These are phyloP conservation scores for Musa troglodytarum DNA, from an alignment of 176 grass and related monocot species.

Conservation along the genomic window DNA sequence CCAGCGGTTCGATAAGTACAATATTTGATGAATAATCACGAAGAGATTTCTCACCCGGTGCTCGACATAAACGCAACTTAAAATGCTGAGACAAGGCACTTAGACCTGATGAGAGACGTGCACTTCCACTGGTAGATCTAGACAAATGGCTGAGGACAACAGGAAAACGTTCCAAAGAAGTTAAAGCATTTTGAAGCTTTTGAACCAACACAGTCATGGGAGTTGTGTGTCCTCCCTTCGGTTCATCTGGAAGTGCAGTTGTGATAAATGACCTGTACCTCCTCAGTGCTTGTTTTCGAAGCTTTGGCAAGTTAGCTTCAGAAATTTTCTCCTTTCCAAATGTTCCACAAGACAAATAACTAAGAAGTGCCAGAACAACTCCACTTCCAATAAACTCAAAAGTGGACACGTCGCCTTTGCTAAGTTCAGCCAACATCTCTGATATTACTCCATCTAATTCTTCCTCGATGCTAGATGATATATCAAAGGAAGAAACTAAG, in stretches of 20 bases:
- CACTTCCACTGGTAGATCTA: constrained; percentile 39
- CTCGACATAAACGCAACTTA: constrained; percentile 76
- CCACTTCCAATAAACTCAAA: constrained; percentile 94
- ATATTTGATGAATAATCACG: constrained; percentile 89
- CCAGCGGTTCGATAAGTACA: constrained; percentile 76
- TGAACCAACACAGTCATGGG: constrained; percentile 58
- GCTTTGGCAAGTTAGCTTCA: constrained; percentile 48
- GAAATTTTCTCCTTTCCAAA: constrained; percentile 61
- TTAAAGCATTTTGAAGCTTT: constrained; percentile 77
- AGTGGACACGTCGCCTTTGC: constrained; percentile 72
- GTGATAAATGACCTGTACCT: constrained; percentile 63
- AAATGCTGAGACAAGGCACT: constrained; percentile 60
- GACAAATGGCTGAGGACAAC: constrained; percentile 69
- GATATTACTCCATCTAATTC: constrained; percentile 43
- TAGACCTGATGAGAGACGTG: constrained; percentile 48
- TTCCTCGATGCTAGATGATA: constrained; percentile 40
- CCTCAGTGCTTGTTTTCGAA: constrained; percentile 53
- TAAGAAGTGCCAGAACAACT: constrained; percentile 49
- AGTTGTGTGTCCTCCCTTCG: constrained; percentile 25
- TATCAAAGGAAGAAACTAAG: constrained; percentile 37
- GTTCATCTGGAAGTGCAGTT: constrained; percentile 47
- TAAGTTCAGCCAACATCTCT: constrained; percentile 66
- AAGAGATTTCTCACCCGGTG: constrained; percentile 65
- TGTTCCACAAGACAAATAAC: constrained; percentile 74
- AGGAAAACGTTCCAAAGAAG: constrained; percentile 68